A percentile compares a stretch with the other conserved stretches of the same genome.
Conservation (phyloP, 306 rosid genomes). For the Vigna unguiculata region DNA sequence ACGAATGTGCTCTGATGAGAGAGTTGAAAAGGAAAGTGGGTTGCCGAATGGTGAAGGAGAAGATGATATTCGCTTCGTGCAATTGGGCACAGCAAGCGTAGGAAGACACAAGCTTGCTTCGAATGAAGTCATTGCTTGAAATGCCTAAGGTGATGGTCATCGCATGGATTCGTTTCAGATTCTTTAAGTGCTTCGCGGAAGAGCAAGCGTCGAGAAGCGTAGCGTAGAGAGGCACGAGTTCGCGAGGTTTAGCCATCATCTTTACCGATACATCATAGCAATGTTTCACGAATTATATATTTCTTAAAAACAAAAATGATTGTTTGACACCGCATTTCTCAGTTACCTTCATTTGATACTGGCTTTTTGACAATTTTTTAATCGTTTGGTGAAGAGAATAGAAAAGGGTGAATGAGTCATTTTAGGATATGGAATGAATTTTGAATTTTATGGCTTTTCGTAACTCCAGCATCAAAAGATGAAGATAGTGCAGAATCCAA, state of each 20-base stretch:
- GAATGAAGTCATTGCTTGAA: conserved; percentile 61
- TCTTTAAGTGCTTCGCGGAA: conserved; percentile 52
- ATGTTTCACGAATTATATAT: not conserved
- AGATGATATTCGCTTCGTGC: conserved; percentile 57
- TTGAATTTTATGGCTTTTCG: too few species aligned
- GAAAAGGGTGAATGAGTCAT: too few species aligned
- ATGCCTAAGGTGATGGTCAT: conserved; percentile 49
- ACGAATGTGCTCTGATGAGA: conserved; percentile 65
- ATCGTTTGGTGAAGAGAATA: too few species aligned
- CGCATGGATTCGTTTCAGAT: conserved; percentile 61
- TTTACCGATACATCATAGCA: not conserved
- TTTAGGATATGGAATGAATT: too few species aligned
- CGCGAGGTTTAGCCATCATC: conserved; percentile 35
- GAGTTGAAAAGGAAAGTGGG: conserved; percentile 75
- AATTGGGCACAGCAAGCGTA: conserved; percentile 70
- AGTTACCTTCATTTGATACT: too few species aligned
- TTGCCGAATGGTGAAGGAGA: conserved; percentile 64
- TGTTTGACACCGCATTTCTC: too few species aligned
- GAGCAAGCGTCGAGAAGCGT: conserved; percentile 53
- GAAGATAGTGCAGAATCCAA: conserved; percentile 80
- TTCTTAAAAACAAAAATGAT: too few species aligned
- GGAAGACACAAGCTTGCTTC: conserved; percentile 61
- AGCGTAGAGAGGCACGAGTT: conserved; percentile 52
- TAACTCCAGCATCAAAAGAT: conserved; percentile 69
- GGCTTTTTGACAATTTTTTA: too few species aligned